Conservation (phyloP, 495 filamentous ascomycete genomes). For the Talaromyces borbonicus region DNA sequence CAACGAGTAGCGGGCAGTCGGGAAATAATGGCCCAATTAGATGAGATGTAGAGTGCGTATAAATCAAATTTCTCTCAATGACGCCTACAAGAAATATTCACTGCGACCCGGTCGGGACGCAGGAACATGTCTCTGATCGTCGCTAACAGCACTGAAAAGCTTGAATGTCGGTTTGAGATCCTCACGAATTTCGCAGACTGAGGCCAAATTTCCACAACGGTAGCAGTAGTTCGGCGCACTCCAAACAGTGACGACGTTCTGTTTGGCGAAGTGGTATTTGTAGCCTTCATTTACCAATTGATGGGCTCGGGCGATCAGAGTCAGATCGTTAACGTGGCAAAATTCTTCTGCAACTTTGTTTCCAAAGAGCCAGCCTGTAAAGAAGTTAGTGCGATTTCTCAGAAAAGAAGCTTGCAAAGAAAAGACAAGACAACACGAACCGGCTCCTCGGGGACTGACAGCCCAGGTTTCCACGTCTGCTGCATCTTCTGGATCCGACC, state of each 20-base stretch:
- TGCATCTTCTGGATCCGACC: conserved; percentile 82
- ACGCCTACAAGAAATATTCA: conserved; percentile 94
- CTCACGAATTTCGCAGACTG: conserved; percentile 86
- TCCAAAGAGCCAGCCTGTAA: conserved; percentile 78
- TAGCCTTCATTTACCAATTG: conserved; percentile 97
- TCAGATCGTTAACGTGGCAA: conserved; percentile 95
- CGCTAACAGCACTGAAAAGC: conserved; percentile 90
- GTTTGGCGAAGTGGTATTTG: conserved; percentile 93
- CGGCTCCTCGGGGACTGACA: conserved; percentile 85
- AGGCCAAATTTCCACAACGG: conserved; percentile 92
- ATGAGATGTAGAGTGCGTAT: neutral
- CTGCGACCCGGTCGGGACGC: conserved; percentile 68
- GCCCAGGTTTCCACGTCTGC: conserved; percentile 93
- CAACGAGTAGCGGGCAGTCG: neutral
- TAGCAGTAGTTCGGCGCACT: conserved; percentile 99
- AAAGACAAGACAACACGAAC: conserved; percentile 16
- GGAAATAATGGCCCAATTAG: neutral
- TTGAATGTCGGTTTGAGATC: conserved; percentile 81
- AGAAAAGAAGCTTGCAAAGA: neutral
- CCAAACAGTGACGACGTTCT: conserved; percentile 98
- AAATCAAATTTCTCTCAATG: no score
- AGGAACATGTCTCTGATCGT: conserved; percentile 82
- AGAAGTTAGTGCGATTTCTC: conserved; percentile 1
- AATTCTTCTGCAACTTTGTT: conserved; percentile 98
- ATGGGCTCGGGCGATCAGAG: conserved; percentile 88